Percentiles rank a stretch among this genome's conserved stretches.
These are phyloP conservation scores for Solanum ossicruentum DNA, from an alignment of 257 asterid genomes.

Conservation along the genomic window DNA sequence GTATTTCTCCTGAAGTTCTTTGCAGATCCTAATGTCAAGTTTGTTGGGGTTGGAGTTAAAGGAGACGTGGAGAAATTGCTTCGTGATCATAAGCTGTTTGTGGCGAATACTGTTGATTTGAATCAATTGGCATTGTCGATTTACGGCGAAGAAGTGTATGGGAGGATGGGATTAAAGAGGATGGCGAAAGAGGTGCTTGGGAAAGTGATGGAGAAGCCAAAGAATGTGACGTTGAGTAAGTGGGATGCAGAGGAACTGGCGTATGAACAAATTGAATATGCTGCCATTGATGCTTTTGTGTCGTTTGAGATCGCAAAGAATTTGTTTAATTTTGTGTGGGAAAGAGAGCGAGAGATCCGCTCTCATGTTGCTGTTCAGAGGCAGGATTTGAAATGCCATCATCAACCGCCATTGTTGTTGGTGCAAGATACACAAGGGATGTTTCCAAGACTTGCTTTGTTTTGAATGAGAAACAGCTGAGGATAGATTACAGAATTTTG, in stretches of 20 bases:
- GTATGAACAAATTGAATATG: conserved; percentile 13
- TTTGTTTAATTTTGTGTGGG: background rate
- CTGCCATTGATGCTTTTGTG: conserved; percentile 11
- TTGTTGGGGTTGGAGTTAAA: conserved; percentile 12
- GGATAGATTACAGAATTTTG: background rate
- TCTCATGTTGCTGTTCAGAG: background rate
- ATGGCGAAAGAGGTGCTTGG: no score
- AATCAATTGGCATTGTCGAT: background rate
- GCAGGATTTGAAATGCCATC: background rate
- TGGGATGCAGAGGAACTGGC: conserved; percentile 5
- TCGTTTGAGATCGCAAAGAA: background rate
- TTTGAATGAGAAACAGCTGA: background rate
- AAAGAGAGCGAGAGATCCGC: background rate
- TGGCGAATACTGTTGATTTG: background rate
- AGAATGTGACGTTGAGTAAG: background rate
- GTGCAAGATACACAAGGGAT: background rate
- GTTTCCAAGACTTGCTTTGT: background rate
- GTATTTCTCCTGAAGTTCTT: background rate
- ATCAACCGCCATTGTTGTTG: background rate
- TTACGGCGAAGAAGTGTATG: no score
- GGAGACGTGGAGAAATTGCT: conserved; percentile 10
- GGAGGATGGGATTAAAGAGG: no score
- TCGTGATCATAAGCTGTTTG: conserved; percentile 1
- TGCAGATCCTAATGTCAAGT: background rate
- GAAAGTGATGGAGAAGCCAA: no score